Evolutionary conservation across 352 stramenopile genomes (phyloP).

Genomic region (Lagenidium giganteum): DNA sequence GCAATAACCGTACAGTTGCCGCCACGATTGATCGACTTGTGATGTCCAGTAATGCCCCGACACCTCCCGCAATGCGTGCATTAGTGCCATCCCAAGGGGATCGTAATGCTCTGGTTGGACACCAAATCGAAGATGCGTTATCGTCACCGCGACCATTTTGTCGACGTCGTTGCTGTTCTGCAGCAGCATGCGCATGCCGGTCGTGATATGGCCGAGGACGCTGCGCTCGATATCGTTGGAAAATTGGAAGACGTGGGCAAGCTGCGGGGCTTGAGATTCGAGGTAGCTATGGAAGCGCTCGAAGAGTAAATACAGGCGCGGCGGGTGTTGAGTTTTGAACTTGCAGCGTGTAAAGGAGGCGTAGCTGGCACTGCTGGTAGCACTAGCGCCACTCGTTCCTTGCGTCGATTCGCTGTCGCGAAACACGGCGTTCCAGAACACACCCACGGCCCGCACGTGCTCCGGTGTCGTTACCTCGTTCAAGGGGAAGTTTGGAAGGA

Average conservation of each 20-base stretch:
- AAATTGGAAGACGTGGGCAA: constrained; percentile 45
- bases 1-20: constrained; percentile 44
- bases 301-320: constrained; percentile 35
- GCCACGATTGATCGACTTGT: constrained; percentile 32
- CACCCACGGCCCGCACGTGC: no score
- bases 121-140: constrained; percentile 49
- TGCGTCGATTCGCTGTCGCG: no score
- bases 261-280: constrained; percentile 36
- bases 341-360: no score
- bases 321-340: no score
- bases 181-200: constrained; percentile 43
- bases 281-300: constrained; percentile 47
- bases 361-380: no score
- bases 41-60: constrained; percentile 34
- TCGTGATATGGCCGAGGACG: constrained; percentile 50
- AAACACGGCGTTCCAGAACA: no score
- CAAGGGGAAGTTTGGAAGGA: no score
- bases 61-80: constrained; percentile 38
- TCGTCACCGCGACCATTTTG: constrained; percentile 37
- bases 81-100: constrained; percentile 35
- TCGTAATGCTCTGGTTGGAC: constrained; percentile 52
- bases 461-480: no score
- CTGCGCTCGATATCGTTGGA: constrained; percentile 44
- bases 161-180: constrained; percentile 38
- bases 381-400: no score